Evolutionary conservation across 2,329 filamentous ascomycete species (phyloP).

Genomic region (Zarea fungicola): DNA sequence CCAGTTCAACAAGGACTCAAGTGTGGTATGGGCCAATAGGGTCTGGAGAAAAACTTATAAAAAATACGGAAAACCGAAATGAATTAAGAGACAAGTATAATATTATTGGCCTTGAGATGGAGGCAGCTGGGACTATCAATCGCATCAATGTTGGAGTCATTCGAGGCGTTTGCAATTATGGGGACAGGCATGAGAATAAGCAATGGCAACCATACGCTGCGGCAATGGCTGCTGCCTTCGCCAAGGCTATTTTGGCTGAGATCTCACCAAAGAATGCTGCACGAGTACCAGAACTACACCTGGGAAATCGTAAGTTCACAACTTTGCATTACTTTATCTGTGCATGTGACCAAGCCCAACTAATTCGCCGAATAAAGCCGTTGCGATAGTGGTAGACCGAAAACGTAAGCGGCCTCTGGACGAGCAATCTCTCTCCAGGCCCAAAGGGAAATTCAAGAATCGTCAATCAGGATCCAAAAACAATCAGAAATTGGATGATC

Average conservation of each 20-base stretch:
- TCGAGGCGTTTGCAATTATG: slow-evolving; percentile 29
- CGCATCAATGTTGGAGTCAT: slow-evolving; percentile 25
- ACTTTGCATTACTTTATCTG: too few relatives aligned
- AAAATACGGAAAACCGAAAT: slow-evolving; percentile 21
- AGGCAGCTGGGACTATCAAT: slow-evolving; percentile 20
- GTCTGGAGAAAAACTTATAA: slow-evolving; percentile 25
- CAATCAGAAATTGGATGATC: neutral
- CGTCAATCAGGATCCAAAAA: too few relatives aligned
- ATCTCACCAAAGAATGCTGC: slow-evolving; percentile 8
- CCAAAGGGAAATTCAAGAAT: too few relatives aligned
- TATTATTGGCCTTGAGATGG: slow-evolving; percentile 26
- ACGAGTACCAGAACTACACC: neutral
- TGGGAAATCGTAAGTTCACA: too few relatives aligned
- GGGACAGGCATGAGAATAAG: slow-evolving; percentile 26
- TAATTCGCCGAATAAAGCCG: too few relatives aligned
- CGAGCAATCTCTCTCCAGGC: too few relatives aligned
- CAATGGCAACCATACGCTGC: slow-evolving; percentile 29
- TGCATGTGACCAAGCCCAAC: too few relatives aligned
- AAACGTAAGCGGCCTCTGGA: too few relatives aligned
- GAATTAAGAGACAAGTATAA: slow-evolving; percentile 21
- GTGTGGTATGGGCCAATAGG: slow-evolving; percentile 31
- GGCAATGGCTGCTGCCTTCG: slow-evolving; percentile 26
- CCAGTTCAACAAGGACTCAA: slow-evolving; percentile 19
- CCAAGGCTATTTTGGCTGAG: slow-evolving; percentile 21
- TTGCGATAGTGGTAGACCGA: too few relatives aligned